A percentile compares a stretch with the other conserved stretches of the same genome.
Conservation (phyloP, 805 yeast genomes). For the Metschnikowia picachoensis region DNA sequence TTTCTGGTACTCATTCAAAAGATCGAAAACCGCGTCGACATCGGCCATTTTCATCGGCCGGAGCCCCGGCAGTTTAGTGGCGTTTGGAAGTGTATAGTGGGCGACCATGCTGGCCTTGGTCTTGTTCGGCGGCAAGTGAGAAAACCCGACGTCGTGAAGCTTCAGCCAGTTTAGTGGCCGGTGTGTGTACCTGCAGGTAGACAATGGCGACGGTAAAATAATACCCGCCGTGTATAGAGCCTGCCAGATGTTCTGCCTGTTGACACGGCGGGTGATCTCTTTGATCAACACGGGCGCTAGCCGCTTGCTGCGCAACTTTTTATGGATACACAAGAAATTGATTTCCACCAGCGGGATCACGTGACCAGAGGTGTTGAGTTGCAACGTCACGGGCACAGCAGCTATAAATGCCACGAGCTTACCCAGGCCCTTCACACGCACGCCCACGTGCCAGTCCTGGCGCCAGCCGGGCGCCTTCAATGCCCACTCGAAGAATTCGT, state of each 20-base stretch:
- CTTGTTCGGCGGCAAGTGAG: constrained; percentile 67
- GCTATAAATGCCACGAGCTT: constrained; percentile 89
- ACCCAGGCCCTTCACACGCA: constrained; percentile 71
- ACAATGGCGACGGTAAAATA: constrained; percentile 86
- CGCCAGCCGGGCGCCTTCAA: constrained; percentile 91
- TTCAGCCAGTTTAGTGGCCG: constrained; percentile 93
- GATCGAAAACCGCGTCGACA: constrained; percentile 54
- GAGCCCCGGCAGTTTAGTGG: constrained; percentile 49
- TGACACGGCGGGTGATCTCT: constrained; percentile 91
- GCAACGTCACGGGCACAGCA: constrained; percentile 75
- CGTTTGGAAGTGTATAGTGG: constrained; percentile 51
- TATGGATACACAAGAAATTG: constrained; percentile 91
- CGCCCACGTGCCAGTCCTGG: constrained; percentile 89
- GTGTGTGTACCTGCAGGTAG: constrained; percentile 86
- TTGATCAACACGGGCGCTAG: constrained; percentile 91
- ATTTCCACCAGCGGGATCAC: constrained; percentile 72
- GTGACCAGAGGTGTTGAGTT: constrained; percentile 49
- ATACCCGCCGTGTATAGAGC: constrained; percentile 94
- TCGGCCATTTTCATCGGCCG: constrained; percentile 58
- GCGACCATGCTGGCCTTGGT: constrained; percentile 68
- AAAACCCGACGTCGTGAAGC: constrained; percentile 84
- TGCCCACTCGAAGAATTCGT: constrained; percentile 87
- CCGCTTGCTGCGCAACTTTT: constrained; percentile 88
- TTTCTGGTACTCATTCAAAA: constrained; percentile 60
- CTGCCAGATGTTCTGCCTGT: constrained; percentile 83